A percentile compares a stretch with the other conserved stretches of the same genome.
Evolutionary conservation across 2,329 filamentous ascomycete genomes (phyloP).

Genomic region (Monosporascus ibericus): DNA sequence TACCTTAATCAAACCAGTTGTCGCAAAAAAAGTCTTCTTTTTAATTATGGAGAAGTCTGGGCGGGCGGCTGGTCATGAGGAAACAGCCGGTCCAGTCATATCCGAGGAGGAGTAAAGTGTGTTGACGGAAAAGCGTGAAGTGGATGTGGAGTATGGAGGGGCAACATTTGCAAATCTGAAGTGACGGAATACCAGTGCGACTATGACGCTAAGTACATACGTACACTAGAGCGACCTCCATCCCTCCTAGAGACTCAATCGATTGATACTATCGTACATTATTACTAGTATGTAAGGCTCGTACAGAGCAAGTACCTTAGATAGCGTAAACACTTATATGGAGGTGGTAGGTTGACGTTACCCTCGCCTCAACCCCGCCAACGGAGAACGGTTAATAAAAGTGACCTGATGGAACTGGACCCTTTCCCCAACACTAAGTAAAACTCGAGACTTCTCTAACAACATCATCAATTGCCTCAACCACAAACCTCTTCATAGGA

Average conservation of each 20-base stretch:
- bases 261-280: too few species aligned
- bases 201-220: background rate
- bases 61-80: background rate
- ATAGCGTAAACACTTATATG: too few species aligned
- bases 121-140: background rate
- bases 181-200: background rate
- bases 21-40: background rate
- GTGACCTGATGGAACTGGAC: background rate
- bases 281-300: too few species aligned
- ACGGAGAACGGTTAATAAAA: background rate
- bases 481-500: background rate
- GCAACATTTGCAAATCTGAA: background rate
- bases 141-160: background rate
- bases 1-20: background rate
- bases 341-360: too few species aligned
- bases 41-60: background rate
- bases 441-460: background rate
- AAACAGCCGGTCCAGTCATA: background rate
- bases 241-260: too few species aligned
- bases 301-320: too few species aligned
- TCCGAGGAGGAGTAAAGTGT: background rate
- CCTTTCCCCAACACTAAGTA: background rate
- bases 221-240: background rate
- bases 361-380: too few species aligned
- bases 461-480: background rate